Base-by-base conservation (phyloP, 345 rosid genomes). In the Ailanthus altissimus region DNA sequence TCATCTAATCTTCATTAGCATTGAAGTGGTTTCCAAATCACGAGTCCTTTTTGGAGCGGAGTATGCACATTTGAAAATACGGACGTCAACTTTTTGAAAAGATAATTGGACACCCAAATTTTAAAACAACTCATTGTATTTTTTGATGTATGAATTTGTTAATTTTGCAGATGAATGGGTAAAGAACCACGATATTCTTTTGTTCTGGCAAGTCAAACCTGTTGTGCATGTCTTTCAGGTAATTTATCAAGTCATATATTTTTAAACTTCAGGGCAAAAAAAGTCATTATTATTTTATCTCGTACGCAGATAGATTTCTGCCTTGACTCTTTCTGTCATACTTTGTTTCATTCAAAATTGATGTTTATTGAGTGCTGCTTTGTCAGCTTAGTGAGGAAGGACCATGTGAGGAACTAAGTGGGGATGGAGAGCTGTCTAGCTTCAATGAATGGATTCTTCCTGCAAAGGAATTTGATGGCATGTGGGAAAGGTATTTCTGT, bases 171-270 rank as follows among this genome's bases (percentile, higher is more conserved):
- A 90, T 79, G 98, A 96, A 77, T 91, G 95, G 91, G 88, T 84
- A 77, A 85, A 78, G 61, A 92, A 87, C 72, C 93, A 92, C 78
- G 93, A 86, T 50, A 85, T 92, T 82, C 95, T 90, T 85, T 86
- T 96, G 88, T 96, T 96, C 87, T 96, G 97, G 99, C 99, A 94
- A 88, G 98, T 94, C 77, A 94, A 89, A 73, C 99, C 92, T 38
- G 85, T 88, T 70, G 94, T 94, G 56, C 98, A 91, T 57, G 97
- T 95, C 81, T 96, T 90, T 84, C 98, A 94, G 99, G 98, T 96
- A 85, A 54, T 47, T 75, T 50, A 56, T 36, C 7, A 6, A 3
- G 54, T 65, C 11, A 18, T 28, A 61, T 49, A 13, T 46, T 20
- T 32, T 36, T 62, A 5, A 51, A 74, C 20, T 49, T 56, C 51